Conservation (phyloP, 441 rosid genomes). For the Capsella rubella region DNA sequence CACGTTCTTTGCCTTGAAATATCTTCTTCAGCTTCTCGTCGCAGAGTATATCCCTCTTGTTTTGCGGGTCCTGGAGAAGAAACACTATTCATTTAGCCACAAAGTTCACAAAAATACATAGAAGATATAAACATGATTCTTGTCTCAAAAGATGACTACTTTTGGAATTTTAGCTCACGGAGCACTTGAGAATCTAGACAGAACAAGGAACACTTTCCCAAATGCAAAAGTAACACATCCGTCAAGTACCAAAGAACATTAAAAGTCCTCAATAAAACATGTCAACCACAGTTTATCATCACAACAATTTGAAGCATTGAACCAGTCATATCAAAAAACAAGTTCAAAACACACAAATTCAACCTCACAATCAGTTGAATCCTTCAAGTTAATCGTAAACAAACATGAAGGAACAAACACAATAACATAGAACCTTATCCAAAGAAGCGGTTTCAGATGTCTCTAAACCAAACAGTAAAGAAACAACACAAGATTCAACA, state of each 20-base stretch:
- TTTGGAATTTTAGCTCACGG: slow-evolving; percentile 2
- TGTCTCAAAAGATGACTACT: not conserved
- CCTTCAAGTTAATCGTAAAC: not conserved
- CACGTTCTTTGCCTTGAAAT: slow-evolving; percentile 75
- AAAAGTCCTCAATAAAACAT: slow-evolving; percentile 8
- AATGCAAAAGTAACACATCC: not conserved
- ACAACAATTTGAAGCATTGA: slow-evolving; percentile 4
- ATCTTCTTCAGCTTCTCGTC: slow-evolving; percentile 97
- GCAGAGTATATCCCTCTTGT: slow-evolving; percentile 82
- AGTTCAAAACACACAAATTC: not conserved
- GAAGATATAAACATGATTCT: slow-evolving; percentile 2
- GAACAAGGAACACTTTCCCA: slow-evolving; percentile 1
- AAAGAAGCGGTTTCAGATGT: slow-evolving; percentile 15
- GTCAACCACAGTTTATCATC: not conserved
- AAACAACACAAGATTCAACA: slow-evolving; percentile 17
- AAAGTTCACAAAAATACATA: not conserved
- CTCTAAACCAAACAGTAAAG: slow-evolving; percentile 8
- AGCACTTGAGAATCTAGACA: slow-evolving; percentile 1
- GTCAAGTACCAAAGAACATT: not conserved
- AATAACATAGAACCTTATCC: slow-evolving; percentile 9
- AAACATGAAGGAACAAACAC: not conserved
- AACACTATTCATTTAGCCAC: slow-evolving; percentile 23
- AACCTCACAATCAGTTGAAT: not conserved
- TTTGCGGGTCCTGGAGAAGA: slow-evolving; percentile 66
- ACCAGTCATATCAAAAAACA: not conserved